Base-by-base conservation (phyloP, 345 rosid species). In the Eucalyptus regnans region DNA sequence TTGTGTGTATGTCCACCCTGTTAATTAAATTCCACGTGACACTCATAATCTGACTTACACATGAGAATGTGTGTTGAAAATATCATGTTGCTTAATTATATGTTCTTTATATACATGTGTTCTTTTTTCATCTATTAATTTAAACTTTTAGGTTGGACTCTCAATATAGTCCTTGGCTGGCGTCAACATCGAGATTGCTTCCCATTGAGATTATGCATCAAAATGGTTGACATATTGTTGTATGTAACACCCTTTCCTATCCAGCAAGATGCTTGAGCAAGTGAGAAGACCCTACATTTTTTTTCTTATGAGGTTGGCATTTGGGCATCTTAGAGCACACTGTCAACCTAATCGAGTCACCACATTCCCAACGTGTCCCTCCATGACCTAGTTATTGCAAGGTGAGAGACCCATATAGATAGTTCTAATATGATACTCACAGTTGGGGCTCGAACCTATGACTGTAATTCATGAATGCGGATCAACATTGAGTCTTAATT, bases 21-120 rank as follows among this genome's bases (percentile, higher is more conserved):
- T 56, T 56, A 56, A 25, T 56, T 25, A 56, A 56, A 56, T 56
- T 56, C 0, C 62, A 56, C 6, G 6, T 56, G 29, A 56, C 13
- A 56, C 3, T 56, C 29, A 0, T 56, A 56, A 56, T 23, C 13
- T 0, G 2, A 25, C 6, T 56, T 56, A 56, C 29, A 9, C 29
- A 56, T 4, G 29, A 22, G 62, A 23, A 56, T 10, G 25, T 52
- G 25, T 56, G 62, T 56, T 56, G 62, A 56, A 56, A 23, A 22
- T 56, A 25, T 10, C 12, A 23, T 0, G 0, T 56, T 1, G 0
- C 13, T 8, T 56, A 3, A 56, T 56, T 56, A 56, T 56, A 56
- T 9, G 3, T 56, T 56, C 6, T 56, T 56, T 56, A 56, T 56
- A 23, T 56, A 9, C 5, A 9, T 4, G 29, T 56, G 6, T 22